Base-by-base conservation (phyloP, 345 rosid genomes). In the Gossypium bickii region DNA sequence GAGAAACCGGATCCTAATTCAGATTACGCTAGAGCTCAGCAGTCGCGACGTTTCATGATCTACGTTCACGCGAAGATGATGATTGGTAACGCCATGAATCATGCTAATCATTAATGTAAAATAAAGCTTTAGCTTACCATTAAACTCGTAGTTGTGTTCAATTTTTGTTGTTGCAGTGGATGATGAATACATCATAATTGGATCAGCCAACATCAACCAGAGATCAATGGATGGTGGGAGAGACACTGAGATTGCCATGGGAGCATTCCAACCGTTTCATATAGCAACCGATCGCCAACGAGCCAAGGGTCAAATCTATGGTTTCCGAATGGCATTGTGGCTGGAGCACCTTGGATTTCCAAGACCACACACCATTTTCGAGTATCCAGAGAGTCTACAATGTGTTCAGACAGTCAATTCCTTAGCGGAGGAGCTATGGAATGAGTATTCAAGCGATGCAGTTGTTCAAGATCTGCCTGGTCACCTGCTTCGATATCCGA, bases 181-280 rank as follows among this genome's bases (percentile, higher is more conserved):
- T 41, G 77, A 74, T 43, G 72, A 74, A 24, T 74, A 74, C 71
- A 74, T 74, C 12, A 65, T 74, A 52, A 65, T 74, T 20, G 77
- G 77, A 41, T 74, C 77, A 0, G 77, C 71, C 52, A 74, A 74
- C 71, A 74, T 74, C 22, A 74, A 74, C 72, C 77, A 74, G 49
- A 65, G 77, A 53, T 74, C 77, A 38, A 74, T 74, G 77, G 77
- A 74, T n/a, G 77, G 72, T 7, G 77, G 71, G 16, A 74, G 77
- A 56, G 77, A 65, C 71, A 5, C 77, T 11, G 71, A 74, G 51
- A 74, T 74, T 9, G 77, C 77, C 9, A 64, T 74, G 64, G 77
- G 77, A 63, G 77, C 71, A 12, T 74, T 38, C 41, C 77, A 74
- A 24, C 77, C 77, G 2, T 12, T 38, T 44, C 71, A 74, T 51